phyloP scores from a whole-genome alignment of 257 asterid genomes.

The Nicotiana noctiflora region DNA sequence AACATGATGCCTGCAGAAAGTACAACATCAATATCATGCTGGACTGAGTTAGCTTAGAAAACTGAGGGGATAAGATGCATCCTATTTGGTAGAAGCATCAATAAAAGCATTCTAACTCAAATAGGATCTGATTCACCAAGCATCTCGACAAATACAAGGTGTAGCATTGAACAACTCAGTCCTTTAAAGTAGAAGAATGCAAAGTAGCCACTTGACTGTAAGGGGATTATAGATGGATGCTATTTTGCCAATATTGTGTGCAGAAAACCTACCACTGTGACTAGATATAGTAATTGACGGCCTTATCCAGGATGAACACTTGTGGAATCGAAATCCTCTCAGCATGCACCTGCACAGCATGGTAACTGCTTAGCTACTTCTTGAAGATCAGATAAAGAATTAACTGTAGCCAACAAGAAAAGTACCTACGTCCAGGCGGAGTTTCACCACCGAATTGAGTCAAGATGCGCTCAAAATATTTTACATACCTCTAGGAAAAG shows the following conservation, averaged over 20 bases:
- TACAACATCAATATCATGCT: slow-evolving; percentile 9
- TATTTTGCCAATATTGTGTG: slow-evolving; percentile 1
- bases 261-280: slow-evolving; percentile 59
- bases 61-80: not conserved
- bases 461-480: slow-evolving; percentile 71
- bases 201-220: not conserved
- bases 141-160: not conserved
- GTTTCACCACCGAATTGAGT: slow-evolving; percentile 66
- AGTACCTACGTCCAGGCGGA: slow-evolving; percentile 98
- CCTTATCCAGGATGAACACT: slow-evolving; percentile 93
- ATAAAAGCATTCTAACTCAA: not conserved
- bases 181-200: not conserved
- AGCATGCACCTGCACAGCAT: slow-evolving; percentile 77
- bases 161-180: not conserved
- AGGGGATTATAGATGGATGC: not conserved
- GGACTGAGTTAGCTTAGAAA: slow-evolving; percentile 12
- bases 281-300: slow-evolving; percentile 86
- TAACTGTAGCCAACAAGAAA: slow-evolving; percentile 30
- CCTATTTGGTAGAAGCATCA: not conserved
- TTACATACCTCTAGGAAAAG: slow-evolving; percentile 74
- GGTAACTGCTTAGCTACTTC: slow-evolving; percentile 19
- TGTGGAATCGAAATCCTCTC: slow-evolving; percentile 88
- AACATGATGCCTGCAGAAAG: slow-evolving; percentile 64
- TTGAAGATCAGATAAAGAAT: slow-evolving; percentile 19
- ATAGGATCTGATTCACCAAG: not conserved